Conservation (phyloP, 257 asterid species). For the Rauvolfia tetraphylla region DNA sequence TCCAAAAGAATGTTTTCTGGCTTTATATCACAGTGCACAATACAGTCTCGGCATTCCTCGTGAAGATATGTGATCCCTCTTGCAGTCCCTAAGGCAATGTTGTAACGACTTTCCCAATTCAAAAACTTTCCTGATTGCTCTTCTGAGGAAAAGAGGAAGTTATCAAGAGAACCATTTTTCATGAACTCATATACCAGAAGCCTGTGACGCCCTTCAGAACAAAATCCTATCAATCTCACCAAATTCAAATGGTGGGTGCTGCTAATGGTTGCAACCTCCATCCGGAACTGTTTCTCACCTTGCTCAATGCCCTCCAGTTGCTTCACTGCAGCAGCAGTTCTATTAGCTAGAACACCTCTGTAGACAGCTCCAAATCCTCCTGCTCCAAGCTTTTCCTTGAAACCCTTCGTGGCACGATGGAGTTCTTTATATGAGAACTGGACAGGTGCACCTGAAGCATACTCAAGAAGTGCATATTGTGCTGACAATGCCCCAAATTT, state of each 20-base stretch:
- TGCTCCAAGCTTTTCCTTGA: conserved; percentile 80
- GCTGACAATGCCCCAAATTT: conserved; percentile 56
- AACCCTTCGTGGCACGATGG: conserved; percentile 67
- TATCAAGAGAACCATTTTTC: conserved; percentile 75
- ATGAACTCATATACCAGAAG: conserved; percentile 71
- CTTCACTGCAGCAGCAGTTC: conserved; percentile 60
- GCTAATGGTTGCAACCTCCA: conserved; percentile 87
- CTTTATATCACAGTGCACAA: conserved; percentile 89
- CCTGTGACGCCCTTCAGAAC: conserved; percentile 80
- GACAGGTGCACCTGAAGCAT: conserved; percentile 88
- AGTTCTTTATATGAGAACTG: conserved; percentile 74
- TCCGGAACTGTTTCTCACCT: conserved; percentile 79
- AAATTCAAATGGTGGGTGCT: conserved; percentile 91
- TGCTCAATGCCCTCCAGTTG: conserved; percentile 87
- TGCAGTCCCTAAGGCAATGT: conserved; percentile 75
- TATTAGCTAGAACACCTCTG: conserved; percentile 60
- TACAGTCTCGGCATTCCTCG: conserved; percentile 86
- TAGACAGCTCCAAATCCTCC: conserved; percentile 94
- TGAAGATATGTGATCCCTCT: conserved; percentile 83
- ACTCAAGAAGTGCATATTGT: conserved; percentile 76
- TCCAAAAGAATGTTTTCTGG: conserved; percentile 89
- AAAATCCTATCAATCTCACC: conserved; percentile 78
- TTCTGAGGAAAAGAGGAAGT: conserved; percentile 45
- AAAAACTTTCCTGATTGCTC: conserved; percentile 55
- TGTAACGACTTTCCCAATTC: conserved; percentile 68